Percentiles rank a stretch among this genome's conserved stretches.
These are phyloP conservation scores for Puccinia hordei DNA, from an alignment of 1,284 basidiomycete genomes.

Conservation along the genomic window DNA sequence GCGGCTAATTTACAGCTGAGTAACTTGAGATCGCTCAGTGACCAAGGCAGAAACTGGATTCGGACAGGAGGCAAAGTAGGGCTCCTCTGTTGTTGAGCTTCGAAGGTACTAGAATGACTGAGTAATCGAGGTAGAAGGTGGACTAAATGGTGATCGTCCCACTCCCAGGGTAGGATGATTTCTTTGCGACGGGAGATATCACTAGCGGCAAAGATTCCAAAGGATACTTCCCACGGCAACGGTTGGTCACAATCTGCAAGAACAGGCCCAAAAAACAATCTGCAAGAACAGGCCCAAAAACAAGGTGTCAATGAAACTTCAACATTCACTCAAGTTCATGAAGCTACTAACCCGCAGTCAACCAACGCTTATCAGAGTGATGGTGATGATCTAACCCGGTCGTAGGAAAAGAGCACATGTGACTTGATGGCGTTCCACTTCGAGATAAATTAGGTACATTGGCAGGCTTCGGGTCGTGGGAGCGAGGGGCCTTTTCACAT, in stretches of 20 bases:
- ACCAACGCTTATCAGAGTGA: neutral
- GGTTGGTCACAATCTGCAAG: constrained; percentile 63
- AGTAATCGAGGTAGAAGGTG: constrained; percentile 73
- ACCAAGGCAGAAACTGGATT: constrained; percentile 45
- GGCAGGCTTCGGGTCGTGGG: neutral
- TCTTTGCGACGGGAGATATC: constrained; percentile 81
- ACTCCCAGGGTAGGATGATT: constrained; percentile 89
- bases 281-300: neutral
- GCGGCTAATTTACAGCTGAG: constrained; percentile 42
- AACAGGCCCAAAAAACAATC: too few species aligned
- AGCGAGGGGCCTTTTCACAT: constrained; percentile 65
- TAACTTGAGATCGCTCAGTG: constrained; percentile 25
- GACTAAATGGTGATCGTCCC: constrained; percentile 88
- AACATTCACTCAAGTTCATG: neutral
- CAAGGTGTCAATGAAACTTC: neutral
- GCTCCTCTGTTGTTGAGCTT: constrained; percentile 40
- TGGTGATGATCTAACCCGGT: constrained; percentile 27
- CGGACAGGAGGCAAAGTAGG: constrained; percentile 28
- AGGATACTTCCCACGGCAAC: constrained; percentile 58
- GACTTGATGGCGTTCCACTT: neutral
- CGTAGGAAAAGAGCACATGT: constrained; percentile 3
- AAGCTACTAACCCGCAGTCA: neutral
- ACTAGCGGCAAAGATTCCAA: constrained; percentile 79
- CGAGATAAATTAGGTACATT: neutral
- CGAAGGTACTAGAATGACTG: constrained; percentile 39